A percentile compares a stretch with the other conserved stretches of the same genome.
phyloP scores from a whole-genome alignment of 2,329 filamentous ascomycete species.

The Fusarium compactum region DNA sequence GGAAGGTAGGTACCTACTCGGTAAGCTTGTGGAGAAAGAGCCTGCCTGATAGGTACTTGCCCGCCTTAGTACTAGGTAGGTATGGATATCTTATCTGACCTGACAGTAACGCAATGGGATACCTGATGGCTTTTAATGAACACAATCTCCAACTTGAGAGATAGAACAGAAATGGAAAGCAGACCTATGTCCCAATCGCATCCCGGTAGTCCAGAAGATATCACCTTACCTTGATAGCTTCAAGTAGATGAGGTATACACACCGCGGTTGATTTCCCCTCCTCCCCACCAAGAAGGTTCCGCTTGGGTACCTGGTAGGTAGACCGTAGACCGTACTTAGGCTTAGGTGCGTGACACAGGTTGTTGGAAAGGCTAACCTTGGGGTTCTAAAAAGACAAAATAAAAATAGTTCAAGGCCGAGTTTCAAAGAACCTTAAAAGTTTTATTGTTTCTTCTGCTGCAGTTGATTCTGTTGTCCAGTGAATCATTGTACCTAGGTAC shows the following conservation, averaged over 20 bases:
- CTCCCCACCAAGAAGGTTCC: slow-evolving; percentile 17
- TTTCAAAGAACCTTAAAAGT: neutral
- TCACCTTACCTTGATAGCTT: neutral
- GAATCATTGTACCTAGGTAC: neutral
- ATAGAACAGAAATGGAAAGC: neutral
- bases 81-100: neutral
- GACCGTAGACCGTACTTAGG: neutral
- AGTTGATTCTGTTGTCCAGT: neutral
- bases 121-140: neutral
- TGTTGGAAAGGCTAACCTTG: neutral
- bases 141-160: neutral
- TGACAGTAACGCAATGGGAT: neutral
- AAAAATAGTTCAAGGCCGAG: neutral
- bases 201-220: neutral
- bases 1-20: neutral
- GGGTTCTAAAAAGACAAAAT: neutral
- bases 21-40: neutral
- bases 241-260: neutral
- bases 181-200: neutral
- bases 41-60: neutral
- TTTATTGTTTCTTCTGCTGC: neutral
- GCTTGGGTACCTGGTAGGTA: neutral
- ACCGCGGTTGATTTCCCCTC: slow-evolving; percentile 6
- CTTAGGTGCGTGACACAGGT: neutral
- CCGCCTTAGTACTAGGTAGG: too few species aligned